Evolutionary conservation across 306 rosid species (phyloP).

Genomic region (Quercus berberidifolia): DNA sequence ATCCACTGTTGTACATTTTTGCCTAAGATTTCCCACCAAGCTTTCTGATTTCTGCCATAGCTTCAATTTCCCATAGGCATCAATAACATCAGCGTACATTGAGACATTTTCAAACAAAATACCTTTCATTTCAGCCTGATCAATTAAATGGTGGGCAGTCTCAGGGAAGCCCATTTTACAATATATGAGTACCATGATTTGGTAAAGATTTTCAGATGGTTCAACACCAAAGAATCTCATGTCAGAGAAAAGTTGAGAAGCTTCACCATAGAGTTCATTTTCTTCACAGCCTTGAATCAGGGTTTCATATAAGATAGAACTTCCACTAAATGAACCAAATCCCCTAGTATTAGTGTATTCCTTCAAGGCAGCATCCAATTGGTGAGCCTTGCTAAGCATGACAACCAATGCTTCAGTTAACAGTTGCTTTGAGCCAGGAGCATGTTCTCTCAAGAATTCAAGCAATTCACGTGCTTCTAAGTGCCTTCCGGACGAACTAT

Average conservation of each 20-base stretch:
- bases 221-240: constrained; percentile 77
- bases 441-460: constrained; percentile 65
- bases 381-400: constrained; percentile 72
- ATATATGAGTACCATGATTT: constrained; percentile 56
- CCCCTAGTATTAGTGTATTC: constrained; percentile 57
- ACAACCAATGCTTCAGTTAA: constrained; percentile 72
- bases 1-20: constrained; percentile 49
- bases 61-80: constrained; percentile 75
- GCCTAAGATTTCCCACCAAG: constrained; percentile 71
- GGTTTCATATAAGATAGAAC: constrained; percentile 62
- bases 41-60: constrained; percentile 92
- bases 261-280: constrained; percentile 60
- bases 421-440: constrained; percentile 56
- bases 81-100: constrained; percentile 52
- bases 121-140: constrained; percentile 58
- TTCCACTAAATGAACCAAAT: constrained; percentile 50
- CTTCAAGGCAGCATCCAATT: constrained; percentile 69
- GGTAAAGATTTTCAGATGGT: constrained; percentile 59
- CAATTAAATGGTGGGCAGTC: constrained; percentile 76
- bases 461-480: constrained; percentile 83
- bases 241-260: constrained; percentile 82
- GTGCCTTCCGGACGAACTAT: constrained; percentile 76
- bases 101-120: constrained; percentile 32
- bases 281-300: constrained; percentile 67
- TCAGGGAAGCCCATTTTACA: constrained; percentile 78